Evolutionary conservation across 2,329 filamentous ascomycete species (phyloP), one percentile per base, ranked within the genome.

Genomic region (Stagonosporopsis rhizophila): DNA sequence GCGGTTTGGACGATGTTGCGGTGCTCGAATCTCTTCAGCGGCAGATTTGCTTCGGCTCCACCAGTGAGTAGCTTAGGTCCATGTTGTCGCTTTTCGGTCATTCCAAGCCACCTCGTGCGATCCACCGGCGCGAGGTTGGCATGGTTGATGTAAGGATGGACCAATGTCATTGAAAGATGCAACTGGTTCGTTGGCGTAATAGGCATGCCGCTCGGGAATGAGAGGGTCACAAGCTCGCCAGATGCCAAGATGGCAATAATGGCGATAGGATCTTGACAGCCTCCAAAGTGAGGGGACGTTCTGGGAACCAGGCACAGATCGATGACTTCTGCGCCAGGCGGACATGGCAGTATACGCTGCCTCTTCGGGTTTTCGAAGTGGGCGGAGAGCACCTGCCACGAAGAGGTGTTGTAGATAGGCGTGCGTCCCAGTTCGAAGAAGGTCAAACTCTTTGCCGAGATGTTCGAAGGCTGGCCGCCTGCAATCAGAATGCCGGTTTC

Each of bases 121-220:
- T 92, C 88, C 11, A 98, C 81, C 12, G 86, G 84, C 9, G 91
- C 84, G n/a, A 96, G 81, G 15, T 85, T 83, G 47, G 90, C 81
- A 46, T 87, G 87, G 50, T 86, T 89, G 55, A 95, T 86, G 71
- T 96, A 98, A 0, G 95, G 95, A 70, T 97, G 92, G 6, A 96
- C 89, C 60, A 97, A 90, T 1, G 90, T 90, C 41, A 97, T 79
- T 2, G 90, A 96, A 0, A 93, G 85, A 69, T 96, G 94, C 6
- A 99, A 83, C 76, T 96, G 91, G 68, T 97, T 96, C 4, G 93
- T 96, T 1, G 95, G 92, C 25, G 88, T 90, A 52, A 98, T 96
- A 1, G 92, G 89, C 74, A 93, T 90, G 25, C 95, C 95, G 44
- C 89, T 95, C 0, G 95, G 95, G 71, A 98, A 98, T 67, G 89